Base-by-base conservation (phyloP, 108 stramenopile genomes). In the Schizochytrium sp. region DNA sequence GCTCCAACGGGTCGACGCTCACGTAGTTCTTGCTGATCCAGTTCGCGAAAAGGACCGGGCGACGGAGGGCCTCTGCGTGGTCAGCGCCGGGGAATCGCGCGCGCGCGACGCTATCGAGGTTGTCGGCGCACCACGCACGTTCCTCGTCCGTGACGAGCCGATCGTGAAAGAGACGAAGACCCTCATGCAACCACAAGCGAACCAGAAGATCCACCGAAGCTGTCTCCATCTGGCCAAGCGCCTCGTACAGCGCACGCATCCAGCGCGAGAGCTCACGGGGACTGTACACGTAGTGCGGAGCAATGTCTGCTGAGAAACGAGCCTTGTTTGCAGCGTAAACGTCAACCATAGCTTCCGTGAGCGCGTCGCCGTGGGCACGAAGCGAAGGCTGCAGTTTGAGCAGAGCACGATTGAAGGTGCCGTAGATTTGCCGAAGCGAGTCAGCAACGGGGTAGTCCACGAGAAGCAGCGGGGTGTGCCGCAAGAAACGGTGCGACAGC, bases 251-350 rank as follows among this genome's bases (percentile, higher is more conserved):
- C 10, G 97, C 98, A 25, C 98, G 91, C 29, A 98, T 97, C 99
- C 99, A 99, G 53, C 99, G 93, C 25, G 95, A 97, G 55, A 99
- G 92, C 93, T 99, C 99, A 34, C 99, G 95, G 8, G 99, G 98
- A 4, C 97, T 98, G 91, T 99, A 99, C 72, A 99, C 97, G 92
- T 99, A 99, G 89, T 99, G 99, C 14, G 98, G 98, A 60, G 95
- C 95, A 90, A 94, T 93, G 43, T 95, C 93, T 34, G 97, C 90
- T 21, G 92, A 97, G 90, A 98, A 99, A 87, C 91, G 93, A 44
- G 91, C 93, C 90, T 97, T 96, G 91, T 97, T 98, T 58, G 94
- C 95, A 23, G 92, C 89, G 92, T 98, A 99, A 14, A 98, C 91
- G 87, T 98, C 98, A 44, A 99, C 96, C 99, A 99, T 99, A 19